Evolutionary conservation across 2,329 filamentous ascomycete genomes (phyloP).

Genomic region (Sclerotinia subarctica): DNA sequence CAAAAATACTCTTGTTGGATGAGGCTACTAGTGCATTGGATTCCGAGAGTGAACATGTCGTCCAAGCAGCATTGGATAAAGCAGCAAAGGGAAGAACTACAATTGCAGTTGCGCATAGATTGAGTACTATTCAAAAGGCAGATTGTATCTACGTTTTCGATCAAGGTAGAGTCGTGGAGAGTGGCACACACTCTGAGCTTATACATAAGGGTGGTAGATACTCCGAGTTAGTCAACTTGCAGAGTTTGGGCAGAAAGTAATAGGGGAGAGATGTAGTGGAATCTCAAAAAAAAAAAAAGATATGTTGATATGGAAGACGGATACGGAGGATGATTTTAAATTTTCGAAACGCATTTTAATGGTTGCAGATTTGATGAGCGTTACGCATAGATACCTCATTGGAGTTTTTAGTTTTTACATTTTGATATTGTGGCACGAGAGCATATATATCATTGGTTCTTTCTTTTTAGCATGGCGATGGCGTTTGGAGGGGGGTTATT

Average conservation of each 20-base stretch:
- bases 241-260: conserved; percentile 61
- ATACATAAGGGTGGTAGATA: conserved; percentile 70
- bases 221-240: conserved; percentile 74
- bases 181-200: conserved; percentile 73
- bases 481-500: neutral
- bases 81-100: conserved; percentile 84
- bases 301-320: neutral
- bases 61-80: conserved; percentile 76
- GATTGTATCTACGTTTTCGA: conserved; percentile 98
- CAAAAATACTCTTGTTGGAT: conserved; percentile 79
- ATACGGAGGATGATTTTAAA: neutral
- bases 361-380: neutral
- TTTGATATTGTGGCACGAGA: neutral
- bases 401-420: neutral
- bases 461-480: conserved; percentile 2
- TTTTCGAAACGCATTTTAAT: neutral
- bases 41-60: conserved; percentile 73
- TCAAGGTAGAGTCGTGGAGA: conserved; percentile 79
- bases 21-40: conserved; percentile 79
- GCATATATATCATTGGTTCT: neutral
- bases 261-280: neutral
- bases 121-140: conserved; percentile 91
- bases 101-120: conserved; percentile 87
- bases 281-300: neutral
- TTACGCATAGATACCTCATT: conserved; percentile 3